Evolutionary conservation across 2,329 filamentous ascomycete species (phyloP).

Genomic region (Beauveria sp.): DNA sequence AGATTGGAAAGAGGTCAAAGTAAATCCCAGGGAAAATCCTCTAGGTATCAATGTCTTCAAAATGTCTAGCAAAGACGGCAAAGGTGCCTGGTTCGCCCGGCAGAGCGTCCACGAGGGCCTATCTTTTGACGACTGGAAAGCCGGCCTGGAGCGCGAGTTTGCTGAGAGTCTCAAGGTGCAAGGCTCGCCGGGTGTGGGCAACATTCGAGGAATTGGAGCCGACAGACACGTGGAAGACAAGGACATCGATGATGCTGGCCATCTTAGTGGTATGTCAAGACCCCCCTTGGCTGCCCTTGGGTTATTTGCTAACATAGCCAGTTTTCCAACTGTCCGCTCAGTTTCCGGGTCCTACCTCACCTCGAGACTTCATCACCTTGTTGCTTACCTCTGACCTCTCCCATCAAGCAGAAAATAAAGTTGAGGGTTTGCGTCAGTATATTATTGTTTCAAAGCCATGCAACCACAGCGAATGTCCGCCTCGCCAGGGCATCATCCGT

Average conservation of each 20-base stretch:
- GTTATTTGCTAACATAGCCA: slow-evolving; percentile 23
- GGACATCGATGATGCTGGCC: slow-evolving; percentile 49
- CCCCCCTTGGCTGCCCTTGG: slow-evolving; percentile 9
- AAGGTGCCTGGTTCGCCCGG: slow-evolving; percentile 83
- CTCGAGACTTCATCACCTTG: slow-evolving; percentile 79
- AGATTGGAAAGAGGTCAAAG: slow-evolving; percentile 80
- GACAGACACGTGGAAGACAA: slow-evolving; percentile 64
- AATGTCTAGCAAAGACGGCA: slow-evolving; percentile 67
- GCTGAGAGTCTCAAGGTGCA: slow-evolving; percentile 65
- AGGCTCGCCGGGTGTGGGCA: slow-evolving; percentile 62
- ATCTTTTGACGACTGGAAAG: slow-evolving; percentile 69
- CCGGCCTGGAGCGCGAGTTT: slow-evolving; percentile 72
- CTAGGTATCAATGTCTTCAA: slow-evolving; percentile 74
- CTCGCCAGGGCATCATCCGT: slow-evolving; percentile 65
- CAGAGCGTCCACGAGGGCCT: slow-evolving; percentile 74
- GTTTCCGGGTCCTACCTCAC: slow-evolving; percentile 81
- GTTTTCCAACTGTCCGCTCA: slow-evolving; percentile 83
- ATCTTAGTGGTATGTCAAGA: slow-evolving; percentile 47
- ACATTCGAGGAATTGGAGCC: slow-evolving; percentile 77
- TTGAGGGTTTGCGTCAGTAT: slow-evolving; percentile 55
- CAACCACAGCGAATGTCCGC: slow-evolving; percentile 63
- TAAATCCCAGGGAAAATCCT: slow-evolving; percentile 65
- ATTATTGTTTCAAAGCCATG: slow-evolving; percentile 86
- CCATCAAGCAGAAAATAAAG: slow-evolving; percentile 24
- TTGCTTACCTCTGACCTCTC: slow-evolving; percentile 59